Evolutionary conservation across 192 early-diverging fungal genomes (phyloP).

Genomic region (Pilobolus umbonatus): DNA sequence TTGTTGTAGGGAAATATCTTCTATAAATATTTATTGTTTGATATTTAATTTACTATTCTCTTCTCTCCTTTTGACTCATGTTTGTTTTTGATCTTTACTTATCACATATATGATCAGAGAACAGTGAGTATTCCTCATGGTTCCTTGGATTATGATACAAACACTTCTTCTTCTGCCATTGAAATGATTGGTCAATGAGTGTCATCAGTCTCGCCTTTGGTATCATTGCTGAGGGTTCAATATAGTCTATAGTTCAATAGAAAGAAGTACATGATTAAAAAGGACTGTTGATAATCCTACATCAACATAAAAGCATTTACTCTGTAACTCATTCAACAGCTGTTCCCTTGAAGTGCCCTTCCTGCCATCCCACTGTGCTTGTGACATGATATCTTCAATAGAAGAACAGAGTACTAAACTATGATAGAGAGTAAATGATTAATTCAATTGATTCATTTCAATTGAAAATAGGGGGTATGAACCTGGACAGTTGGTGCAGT

Average conservation of each 20-base stretch:
- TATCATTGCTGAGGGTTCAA: constrained; percentile 81
- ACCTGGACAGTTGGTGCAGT: constrained; percentile 73
- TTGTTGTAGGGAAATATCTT: constrained; percentile 50
- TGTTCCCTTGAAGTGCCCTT: constrained; percentile 60
- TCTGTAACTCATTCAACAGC: constrained; percentile 61
- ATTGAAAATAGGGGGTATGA: constrained; percentile 52
- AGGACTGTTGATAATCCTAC: constrained; percentile 20
- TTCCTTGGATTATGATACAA: constrained; percentile 69
- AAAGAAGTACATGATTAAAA: background rate
- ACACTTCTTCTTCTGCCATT: constrained; percentile 71
- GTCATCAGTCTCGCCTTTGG: constrained; percentile 81
- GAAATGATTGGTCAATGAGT: constrained; percentile 76
- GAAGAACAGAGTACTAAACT: constrained; percentile 69
- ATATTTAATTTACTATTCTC: background rate
- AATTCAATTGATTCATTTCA: background rate
- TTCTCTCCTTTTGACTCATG: background rate
- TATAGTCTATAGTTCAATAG: constrained; percentile 50
- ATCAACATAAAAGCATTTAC: constrained; percentile 37
- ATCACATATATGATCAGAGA: constrained; percentile 69
- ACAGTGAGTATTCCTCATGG: constrained; percentile 57
- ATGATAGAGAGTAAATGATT: constrained; percentile 6
- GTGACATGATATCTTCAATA: constrained; percentile 59
- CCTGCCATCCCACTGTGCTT: constrained; percentile 79
- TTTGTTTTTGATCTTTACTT: constrained; percentile 41
- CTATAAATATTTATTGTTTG: constrained; percentile 5